Conservation (phyloP, 164 flowering plant genomes). For the Taxillus chinensis region DNA sequence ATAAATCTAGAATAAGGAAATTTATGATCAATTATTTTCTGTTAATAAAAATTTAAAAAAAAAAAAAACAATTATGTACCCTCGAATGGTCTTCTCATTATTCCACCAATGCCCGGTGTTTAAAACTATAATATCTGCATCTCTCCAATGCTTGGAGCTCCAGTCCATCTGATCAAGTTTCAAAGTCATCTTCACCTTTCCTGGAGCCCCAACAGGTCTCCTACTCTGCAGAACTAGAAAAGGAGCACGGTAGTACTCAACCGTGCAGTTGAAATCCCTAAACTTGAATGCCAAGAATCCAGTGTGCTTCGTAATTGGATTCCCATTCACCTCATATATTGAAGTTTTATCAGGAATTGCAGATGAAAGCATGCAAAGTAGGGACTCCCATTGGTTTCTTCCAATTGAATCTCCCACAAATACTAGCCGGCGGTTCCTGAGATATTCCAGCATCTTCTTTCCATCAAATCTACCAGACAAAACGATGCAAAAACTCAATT, state of each 20-base stretch:
- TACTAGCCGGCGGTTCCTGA: conserved; percentile 46
- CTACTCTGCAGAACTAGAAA: conserved; percentile 56
- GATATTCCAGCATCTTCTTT: conserved; percentile 44
- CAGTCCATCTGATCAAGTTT: conserved; percentile 57
- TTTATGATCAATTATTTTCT: no score
- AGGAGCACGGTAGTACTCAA: conserved; percentile 74
- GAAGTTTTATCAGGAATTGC: conserved; percentile 40
- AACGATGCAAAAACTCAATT: not conserved
- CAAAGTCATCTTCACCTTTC: conserved; percentile 38
- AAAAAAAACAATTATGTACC: not conserved
- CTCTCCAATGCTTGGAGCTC: conserved; percentile 47
- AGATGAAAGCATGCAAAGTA: conserved; percentile 70
- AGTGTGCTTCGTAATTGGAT: conserved; percentile 67
- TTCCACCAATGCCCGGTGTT: conserved; percentile 92
- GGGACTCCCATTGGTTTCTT: conserved; percentile 91
- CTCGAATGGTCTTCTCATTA: conserved; percentile 50
- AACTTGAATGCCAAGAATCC: conserved; percentile 58
- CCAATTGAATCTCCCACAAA: conserved; percentile 92
- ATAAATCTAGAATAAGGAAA: no score
- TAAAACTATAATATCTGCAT: conserved; percentile 59
- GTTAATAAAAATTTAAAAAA: no score
- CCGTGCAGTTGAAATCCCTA: conserved; percentile 54
- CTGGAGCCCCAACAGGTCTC: conserved; percentile 39
- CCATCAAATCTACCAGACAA: conserved; percentile 56
- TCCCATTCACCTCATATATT: conserved; percentile 70